Evolutionary conservation across 441 rosid species (phyloP), one percentile per base, ranked within the genome.

Genomic region (Erodium trifolium): DNA sequence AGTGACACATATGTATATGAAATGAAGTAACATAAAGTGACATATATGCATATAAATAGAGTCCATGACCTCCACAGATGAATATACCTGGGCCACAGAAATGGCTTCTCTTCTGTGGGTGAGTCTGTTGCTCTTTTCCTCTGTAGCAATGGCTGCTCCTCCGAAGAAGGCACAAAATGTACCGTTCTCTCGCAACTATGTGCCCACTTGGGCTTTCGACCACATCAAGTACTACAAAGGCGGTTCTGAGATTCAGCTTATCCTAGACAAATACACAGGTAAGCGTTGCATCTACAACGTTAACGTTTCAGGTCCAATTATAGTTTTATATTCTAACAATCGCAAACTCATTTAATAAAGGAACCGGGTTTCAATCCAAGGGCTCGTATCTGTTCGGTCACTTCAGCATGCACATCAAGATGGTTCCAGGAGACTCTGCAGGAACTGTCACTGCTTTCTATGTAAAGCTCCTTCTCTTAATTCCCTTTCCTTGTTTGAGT

Each of bases 401-500:
- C 75, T 88, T 91, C 74, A 86, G 90, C 59, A 89, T 87, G 97
- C 85, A 86, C 67, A 86, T 91, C 18, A 91, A 87, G 86, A 72
- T 91, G 90, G 96, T 89, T 67, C 68, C 85, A 7, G 93, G 93
- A 2, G 95, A 91, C 67, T 91, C 93, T 31, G 95, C 97, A 0
- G 97, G 97, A 77, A 87, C 92, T 1, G 97, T 88, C 8, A 91
- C 93, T 59, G 95, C 97, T 70, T 87, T 86, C 79, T 91, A 91
- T 63, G 96, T 86, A 68, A 82, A 23, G 85, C 27, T 23, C 27
- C 2, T 23, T 23, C 27, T 23, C 27, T 23, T 23, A 0, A 0
- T 23, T 2, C 27, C 2, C 27, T 23, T 23, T 23, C 27, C 2
- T 23, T 23, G 27, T 23, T 23, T 23, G 27, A 23, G 27, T 23